Base-by-base conservation (phyloP, 768 basidiomycete species). In the Russula sp. region DNA sequence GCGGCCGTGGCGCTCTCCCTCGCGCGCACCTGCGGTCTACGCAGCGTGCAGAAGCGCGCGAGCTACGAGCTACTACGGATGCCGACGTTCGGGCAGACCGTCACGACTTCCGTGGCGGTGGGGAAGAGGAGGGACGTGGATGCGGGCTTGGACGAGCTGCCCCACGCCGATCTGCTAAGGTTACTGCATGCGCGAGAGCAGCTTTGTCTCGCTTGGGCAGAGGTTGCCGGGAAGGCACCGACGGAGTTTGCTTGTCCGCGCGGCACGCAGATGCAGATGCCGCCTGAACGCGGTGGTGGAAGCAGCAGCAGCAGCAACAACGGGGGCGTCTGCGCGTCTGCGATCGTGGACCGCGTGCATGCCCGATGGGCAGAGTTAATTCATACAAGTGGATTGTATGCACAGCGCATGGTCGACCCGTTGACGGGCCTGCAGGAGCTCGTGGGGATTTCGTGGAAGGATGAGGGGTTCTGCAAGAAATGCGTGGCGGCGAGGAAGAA, bases 21-120 rank as follows among this genome's bases (percentile, higher is more conserved):
- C 16, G 75, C 73, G 16, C 70, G 70, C 11, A 20, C 63, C 3
- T 74, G 64, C 58, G 65, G 69, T 22, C 67, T 70, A 3, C 63
- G 70, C 8, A 42, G 46, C 1, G 70, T 77, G 25, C 66, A 74
- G 9, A 74, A 75, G 52, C 68, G 70, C 47, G 76, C 77, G 1
- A 76, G 73, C 56, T 78, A 79, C 61, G 76, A 79, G 60, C 69
- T 79, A 39, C 66, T 76, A 5, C 69, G 76, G 35, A 64, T 63
- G 13, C 53, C 67, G 9, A 68, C 61, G 14, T 73, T 74, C 56
- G 73, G 70, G 9, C 73, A 74, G 55, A 56, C 53, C 11, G 47
- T 55, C 7, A 52, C 22, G 4, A 64, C 43, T 29, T 46, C 58
- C 35, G 61, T 50, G 11, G 51, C 54, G 25, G 53, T 38, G 47